Percentiles rank a stretch among this genome's conserved stretches.
Conservation (phyloP, 2,329 filamentous ascomycete genomes). For the Colletotrichum siamense region DNA sequence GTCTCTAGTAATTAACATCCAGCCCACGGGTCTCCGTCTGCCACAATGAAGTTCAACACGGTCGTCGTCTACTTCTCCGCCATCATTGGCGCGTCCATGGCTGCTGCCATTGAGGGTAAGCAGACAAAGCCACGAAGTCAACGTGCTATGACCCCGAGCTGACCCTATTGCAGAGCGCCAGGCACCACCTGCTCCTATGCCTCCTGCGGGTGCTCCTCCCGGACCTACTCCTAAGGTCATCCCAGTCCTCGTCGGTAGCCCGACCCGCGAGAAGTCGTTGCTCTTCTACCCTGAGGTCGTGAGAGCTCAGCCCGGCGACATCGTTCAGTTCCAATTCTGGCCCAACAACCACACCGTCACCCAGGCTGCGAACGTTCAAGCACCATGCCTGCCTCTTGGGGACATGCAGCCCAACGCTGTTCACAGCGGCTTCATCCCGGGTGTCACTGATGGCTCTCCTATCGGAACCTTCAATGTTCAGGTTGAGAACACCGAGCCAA, state of each 20-base stretch:
- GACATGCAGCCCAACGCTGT: slow-evolving; percentile 34
- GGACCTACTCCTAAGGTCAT: slow-evolving; percentile 16
- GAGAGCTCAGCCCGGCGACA: slow-evolving; percentile 38
- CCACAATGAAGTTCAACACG: slow-evolving; percentile 2
- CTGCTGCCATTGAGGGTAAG: not conserved
- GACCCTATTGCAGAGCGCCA: not conserved
- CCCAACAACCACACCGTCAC: slow-evolving; percentile 50
- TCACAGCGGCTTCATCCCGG: slow-evolving; percentile 47
- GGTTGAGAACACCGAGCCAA: slow-evolving; percentile 47
- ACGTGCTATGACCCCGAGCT: not conserved
- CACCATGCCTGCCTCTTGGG: slow-evolving; percentile 52
- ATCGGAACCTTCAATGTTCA: slow-evolving; percentile 53
- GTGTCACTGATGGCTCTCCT: slow-evolving; percentile 33
- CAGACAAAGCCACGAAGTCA: fast-evolving
- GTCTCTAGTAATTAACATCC: not conserved
- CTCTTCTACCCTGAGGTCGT: slow-evolving; percentile 45
- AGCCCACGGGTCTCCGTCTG: not conserved
- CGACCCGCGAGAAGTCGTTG: slow-evolving; percentile 52
- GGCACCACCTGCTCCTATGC: not conserved
- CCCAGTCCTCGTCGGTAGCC: slow-evolving; percentile 62
- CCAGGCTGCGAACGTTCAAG: slow-evolving; percentile 36
- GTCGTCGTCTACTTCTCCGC: not conserved
- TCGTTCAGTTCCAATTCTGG: slow-evolving; percentile 49
- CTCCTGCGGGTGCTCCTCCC: not conserved
- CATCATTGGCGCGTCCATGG: not conserved